phyloP scores from a whole-genome alignment of 768 basidiomycete species.

The Suillus sp. region DNA sequence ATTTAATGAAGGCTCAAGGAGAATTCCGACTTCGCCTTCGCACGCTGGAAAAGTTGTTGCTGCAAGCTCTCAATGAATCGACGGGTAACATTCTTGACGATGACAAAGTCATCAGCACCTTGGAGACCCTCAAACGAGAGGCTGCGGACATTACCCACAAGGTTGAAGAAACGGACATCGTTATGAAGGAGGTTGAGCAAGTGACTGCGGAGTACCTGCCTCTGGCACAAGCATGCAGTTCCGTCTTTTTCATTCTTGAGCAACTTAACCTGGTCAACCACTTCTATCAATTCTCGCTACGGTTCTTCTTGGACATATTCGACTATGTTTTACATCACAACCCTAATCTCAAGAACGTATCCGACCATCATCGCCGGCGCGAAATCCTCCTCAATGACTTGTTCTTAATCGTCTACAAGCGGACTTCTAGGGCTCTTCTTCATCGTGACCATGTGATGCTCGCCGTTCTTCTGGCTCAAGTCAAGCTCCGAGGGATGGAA shows the following conservation, averaged over 20 bases:
- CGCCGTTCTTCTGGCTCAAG: slow-evolving; percentile 86
- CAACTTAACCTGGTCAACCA: slow-evolving; percentile 93
- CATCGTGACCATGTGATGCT: slow-evolving; percentile 91
- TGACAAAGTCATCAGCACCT: slow-evolving; percentile 95
- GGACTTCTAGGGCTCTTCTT: slow-evolving; percentile 88
- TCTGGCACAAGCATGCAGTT: slow-evolving; percentile 93
- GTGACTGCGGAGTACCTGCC: slow-evolving; percentile 95
- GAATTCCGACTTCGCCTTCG: slow-evolving; percentile 93
- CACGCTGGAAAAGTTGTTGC: slow-evolving; percentile 87
- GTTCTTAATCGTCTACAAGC: slow-evolving; percentile 84
- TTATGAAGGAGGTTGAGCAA: slow-evolving; percentile 95
- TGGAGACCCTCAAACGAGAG: slow-evolving; percentile 94
- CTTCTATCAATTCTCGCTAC: slow-evolving; percentile 98
- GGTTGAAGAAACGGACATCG: slow-evolving; percentile 93
- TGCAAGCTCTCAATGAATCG: slow-evolving; percentile 96
- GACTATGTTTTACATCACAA: slow-evolving; percentile 92
- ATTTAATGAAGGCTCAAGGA: slow-evolving; percentile 97
- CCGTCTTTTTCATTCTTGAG: slow-evolving; percentile 95
- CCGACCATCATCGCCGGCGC: slow-evolving; percentile 72
- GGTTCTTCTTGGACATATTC: slow-evolving; percentile 98
- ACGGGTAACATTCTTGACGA: slow-evolving; percentile 97
- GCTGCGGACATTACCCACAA: slow-evolving; percentile 95
- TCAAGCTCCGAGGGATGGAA: slow-evolving; percentile 79
- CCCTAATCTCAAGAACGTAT: slow-evolving; percentile 80
- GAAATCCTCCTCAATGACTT: slow-evolving; percentile 84